A percentile compares a stretch with the other conserved stretches of the same genome.
These are phyloP conservation scores for Alternaria sp. DNA, from an alignment of 2,329 filamentous ascomycete genomes.

Conservation along the genomic window DNA sequence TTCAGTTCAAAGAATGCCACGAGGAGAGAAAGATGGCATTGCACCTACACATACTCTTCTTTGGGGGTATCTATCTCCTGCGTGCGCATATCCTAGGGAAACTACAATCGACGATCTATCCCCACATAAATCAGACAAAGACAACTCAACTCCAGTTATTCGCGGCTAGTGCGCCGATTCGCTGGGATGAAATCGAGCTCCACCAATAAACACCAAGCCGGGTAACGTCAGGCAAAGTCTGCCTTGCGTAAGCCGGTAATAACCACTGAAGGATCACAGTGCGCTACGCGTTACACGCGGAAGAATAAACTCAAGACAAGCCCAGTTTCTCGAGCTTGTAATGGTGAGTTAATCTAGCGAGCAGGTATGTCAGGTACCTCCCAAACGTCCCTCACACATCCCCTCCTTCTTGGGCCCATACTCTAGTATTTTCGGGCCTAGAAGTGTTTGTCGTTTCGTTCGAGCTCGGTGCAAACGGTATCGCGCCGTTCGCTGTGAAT, in stretches of 20 bases:
- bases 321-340: background rate
- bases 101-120: constrained; percentile 4
- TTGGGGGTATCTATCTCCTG: constrained; percentile 15
- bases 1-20: background rate
- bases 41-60: background rate
- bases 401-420: constrained; percentile 16
- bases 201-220: constrained; percentile 14
- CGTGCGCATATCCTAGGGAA: constrained; percentile 1
- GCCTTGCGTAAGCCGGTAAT: constrained; percentile 9
- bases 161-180: constrained; percentile 14
- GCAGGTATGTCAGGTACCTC: constrained; percentile 58
- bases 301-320: background rate
- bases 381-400: constrained; percentile 50
- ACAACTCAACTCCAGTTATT: constrained; percentile 5
- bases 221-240: constrained; percentile 2
- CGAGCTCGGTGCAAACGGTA: constrained; percentile 48
- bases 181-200: background rate
- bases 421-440: constrained; percentile 11
- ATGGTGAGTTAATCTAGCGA: constrained; percentile 19
- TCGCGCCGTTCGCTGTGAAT: constrained; percentile 55
- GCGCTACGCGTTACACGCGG: background rate
- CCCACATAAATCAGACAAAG: constrained; percentile 1
- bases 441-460: background rate
- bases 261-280: constrained; percentile 4
- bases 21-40: background rate